Conservation (phyloP, 768 basidiomycete species). For the Paxillus ammoniavirescens region DNA sequence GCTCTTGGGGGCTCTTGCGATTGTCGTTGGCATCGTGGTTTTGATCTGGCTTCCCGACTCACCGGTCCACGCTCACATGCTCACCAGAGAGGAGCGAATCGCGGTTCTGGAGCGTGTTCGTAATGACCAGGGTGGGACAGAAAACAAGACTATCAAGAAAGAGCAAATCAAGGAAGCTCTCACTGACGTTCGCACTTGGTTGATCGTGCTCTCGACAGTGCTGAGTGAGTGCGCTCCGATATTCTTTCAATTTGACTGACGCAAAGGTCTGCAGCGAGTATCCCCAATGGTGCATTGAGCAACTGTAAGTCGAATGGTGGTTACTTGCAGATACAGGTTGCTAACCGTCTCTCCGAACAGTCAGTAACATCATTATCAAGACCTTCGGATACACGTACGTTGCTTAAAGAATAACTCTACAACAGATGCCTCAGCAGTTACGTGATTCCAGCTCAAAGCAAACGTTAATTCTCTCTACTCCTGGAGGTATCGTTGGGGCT, state of each 20-base stretch:
- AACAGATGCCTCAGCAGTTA: not conserved
- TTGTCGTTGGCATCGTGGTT: constrained; percentile 54
- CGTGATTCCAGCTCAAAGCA: constrained; percentile 49
- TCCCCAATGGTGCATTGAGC: constrained; percentile 62
- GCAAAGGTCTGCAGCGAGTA: constrained; percentile 44
- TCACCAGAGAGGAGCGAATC: constrained; percentile 58
- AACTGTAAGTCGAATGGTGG: constrained; percentile 47
- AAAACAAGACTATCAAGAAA: constrained; percentile 58
- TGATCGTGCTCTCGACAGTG: constrained; percentile 57
- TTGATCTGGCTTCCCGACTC: constrained; percentile 65
- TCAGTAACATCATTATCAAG: constrained; percentile 62
- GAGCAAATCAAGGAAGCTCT: constrained; percentile 58
- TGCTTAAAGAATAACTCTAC: not conserved
- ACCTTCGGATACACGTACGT: constrained; percentile 62
- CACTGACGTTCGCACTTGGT: constrained; percentile 57
- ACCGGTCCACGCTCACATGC: constrained; percentile 55
- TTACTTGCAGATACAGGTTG: not conserved
- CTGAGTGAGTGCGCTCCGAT: constrained; percentile 42
- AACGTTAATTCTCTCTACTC: constrained; percentile 58
- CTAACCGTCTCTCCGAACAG: constrained; percentile 28
- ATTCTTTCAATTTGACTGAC: not conserved
- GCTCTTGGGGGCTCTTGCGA: constrained; percentile 58
- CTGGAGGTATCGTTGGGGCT: constrained; percentile 50
- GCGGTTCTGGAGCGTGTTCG: constrained; percentile 64
- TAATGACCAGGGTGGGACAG: constrained; percentile 63